Conservation (phyloP, 2,329 filamentous ascomycete genomes). For the Didymella sp. region DNA sequence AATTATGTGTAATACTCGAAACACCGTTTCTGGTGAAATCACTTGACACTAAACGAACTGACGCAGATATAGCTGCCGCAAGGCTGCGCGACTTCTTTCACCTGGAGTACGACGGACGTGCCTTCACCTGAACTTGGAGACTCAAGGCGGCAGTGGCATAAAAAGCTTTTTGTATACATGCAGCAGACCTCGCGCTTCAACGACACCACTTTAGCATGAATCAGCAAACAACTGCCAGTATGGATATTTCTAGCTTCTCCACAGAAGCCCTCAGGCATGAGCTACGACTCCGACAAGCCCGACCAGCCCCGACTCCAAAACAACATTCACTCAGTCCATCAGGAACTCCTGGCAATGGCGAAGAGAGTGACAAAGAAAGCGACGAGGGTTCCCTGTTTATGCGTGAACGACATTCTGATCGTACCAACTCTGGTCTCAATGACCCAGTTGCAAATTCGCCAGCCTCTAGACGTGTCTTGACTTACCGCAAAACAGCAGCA, state of each 20-base stretch:
- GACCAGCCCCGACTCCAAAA: no score
- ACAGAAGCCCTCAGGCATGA: conserved; percentile 1
- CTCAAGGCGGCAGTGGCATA: background rate
- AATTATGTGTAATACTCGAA: conserved; percentile 13
- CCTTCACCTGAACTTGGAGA: background rate
- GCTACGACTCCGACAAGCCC: background rate
- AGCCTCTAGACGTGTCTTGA: background rate
- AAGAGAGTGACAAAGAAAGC: background rate
- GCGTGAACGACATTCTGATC: background rate
- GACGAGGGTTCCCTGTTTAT: background rate
- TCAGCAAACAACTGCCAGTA: background rate
- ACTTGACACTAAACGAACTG: background rate
- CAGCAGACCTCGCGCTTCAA: background rate
- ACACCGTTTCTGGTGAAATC: background rate
- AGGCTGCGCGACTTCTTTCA: background rate
- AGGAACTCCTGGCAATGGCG: background rate
- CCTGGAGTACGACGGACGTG: background rate
- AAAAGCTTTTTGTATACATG: background rate
- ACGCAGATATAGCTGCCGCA: background rate
- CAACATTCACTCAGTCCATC: no score
- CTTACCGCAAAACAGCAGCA: background rate
- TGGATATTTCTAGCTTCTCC: background rate
- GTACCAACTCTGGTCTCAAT: background rate
- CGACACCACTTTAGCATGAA: background rate
- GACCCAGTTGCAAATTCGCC: background rate